Conservation (phyloP, 495 filamentous ascomycete species). For the Podospora anserina region DNA sequence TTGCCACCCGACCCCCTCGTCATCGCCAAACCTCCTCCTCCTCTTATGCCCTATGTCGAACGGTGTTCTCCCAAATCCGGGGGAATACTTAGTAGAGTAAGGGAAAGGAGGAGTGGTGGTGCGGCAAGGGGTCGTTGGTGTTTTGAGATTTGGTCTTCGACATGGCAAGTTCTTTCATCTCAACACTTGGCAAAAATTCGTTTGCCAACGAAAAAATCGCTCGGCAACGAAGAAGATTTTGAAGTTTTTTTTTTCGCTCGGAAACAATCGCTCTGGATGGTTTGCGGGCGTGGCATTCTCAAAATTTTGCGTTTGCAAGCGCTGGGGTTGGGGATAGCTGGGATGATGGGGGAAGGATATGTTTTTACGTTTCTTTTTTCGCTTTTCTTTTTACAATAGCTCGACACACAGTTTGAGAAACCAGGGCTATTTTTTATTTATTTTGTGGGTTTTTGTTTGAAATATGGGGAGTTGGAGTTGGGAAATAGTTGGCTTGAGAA, state of each 20-base stretch:
- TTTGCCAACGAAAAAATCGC: not conserved
- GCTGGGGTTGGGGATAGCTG: not conserved
- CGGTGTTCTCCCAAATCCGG: not conserved
- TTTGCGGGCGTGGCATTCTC: not conserved
- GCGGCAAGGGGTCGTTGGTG: not conserved
- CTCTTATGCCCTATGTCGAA: not conserved
- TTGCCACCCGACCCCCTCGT: not conserved
- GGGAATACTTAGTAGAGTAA: not conserved
- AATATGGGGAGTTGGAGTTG: not conserved
- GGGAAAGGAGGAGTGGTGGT: not conserved
- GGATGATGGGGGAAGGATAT: not conserved
- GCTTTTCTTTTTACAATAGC: not conserved
- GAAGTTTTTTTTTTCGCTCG: not conserved
- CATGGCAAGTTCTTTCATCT: not conserved
- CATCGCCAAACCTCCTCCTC: not conserved
- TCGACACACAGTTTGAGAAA: not conserved
- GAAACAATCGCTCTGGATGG: too few relatives aligned
- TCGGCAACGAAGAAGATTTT: not conserved
- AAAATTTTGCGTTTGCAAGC: not conserved
- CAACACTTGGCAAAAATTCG: not conserved
- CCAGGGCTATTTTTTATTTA: not conserved
- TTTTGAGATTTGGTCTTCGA: not conserved
- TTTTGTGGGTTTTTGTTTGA: not conserved
- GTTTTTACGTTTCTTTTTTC: not conserved
- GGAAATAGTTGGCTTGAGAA: not conserved